Conservation (phyloP, 768 basidiomycete species). For the Inosperma sp. region DNA sequence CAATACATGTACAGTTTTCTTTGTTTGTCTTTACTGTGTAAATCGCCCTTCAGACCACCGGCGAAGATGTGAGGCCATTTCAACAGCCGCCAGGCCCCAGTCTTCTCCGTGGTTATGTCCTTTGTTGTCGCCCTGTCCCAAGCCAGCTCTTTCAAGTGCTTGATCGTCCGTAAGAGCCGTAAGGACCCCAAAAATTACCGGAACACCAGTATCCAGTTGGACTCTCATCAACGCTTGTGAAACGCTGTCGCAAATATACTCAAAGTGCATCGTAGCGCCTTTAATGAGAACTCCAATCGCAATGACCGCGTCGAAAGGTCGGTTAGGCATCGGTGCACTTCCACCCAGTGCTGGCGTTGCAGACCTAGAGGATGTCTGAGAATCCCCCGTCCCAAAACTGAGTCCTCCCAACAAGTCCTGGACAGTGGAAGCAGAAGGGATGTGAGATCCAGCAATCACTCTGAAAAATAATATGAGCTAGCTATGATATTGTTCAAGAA, state of each 20-base stretch:
- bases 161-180: constrained; percentile 92
- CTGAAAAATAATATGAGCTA: constrained; percentile 37
- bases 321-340: constrained; percentile 38
- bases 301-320: constrained; percentile 92
- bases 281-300: constrained; percentile 99
- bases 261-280: constrained; percentile 98
- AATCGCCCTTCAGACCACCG: constrained; percentile 73
- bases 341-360: constrained; percentile 45
- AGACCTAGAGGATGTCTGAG: constrained; percentile 42
- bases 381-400: constrained; percentile 36
- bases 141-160: constrained; percentile 89
- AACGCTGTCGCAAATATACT: constrained; percentile 95
- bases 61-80: constrained; percentile 70
- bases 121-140: constrained; percentile 62
- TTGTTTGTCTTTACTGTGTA: constrained; percentile 20
- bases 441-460: constrained; percentile 82
- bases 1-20: constrained; percentile 11
- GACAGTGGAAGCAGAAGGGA: constrained; percentile 73
- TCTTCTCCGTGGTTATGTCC: constrained; percentile 98
- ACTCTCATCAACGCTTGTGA: constrained; percentile 93
- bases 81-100: constrained; percentile 95
- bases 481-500: constrained; percentile 10
- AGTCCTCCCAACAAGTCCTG: constrained; percentile 75
- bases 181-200: constrained; percentile 94
- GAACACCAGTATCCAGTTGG: constrained; percentile 88